Base-by-base conservation (phyloP, 2,329 filamentous ascomycete species). In the Monilinia fructigena region DNA sequence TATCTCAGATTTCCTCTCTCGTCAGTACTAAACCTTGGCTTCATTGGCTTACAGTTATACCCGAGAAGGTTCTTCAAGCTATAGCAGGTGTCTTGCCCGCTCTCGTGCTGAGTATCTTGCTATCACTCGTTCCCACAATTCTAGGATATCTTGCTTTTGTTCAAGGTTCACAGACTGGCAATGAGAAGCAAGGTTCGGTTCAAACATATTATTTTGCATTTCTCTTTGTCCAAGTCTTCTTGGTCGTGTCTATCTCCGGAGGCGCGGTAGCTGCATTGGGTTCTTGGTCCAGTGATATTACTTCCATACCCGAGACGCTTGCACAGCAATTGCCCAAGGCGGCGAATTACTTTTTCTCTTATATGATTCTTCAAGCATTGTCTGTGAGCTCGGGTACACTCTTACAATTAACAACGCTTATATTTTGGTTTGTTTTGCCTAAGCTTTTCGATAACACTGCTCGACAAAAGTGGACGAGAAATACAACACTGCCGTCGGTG, bases 281-380 rank as follows among this genome's bases (percentile, higher is more conserved):
- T 47, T 78, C 84, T 35, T 71, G 83, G 10, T 74, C 78, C 12
- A 50, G 76, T 28, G 68, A 83, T 4, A 87, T 92, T 10, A 79
- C 81, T n/a, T 83, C 83, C 48, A 85, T 96, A 66, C 86, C 95
- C 0, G 77, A 86, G 23, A 82, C 90, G 0, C 80, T 99, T 38
- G 94, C 94, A 0, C 77, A 82, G 14, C 95, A 93, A 68, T 80
- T 99, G 6, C 95, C 95, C 2, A 90, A 87, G 72, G 89, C 93
- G 0, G 90, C 92, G 72, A 97, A 97, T 76, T 99, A 98, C 78
- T 99, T 98, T 81, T 98, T 97, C 82, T 94, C 92, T 0, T 99
- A 99, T 83, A 93, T 99, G 88, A 89, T 97, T 75, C 87, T 99
- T 12, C 95, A 98, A 74, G 92, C 93, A 0, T 83, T 98, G 73